These are phyloP conservation scores for Drechslera avenae DNA, from an alignment of 2,329 filamentous ascomycete genomes.

Conservation along the genomic window DNA sequence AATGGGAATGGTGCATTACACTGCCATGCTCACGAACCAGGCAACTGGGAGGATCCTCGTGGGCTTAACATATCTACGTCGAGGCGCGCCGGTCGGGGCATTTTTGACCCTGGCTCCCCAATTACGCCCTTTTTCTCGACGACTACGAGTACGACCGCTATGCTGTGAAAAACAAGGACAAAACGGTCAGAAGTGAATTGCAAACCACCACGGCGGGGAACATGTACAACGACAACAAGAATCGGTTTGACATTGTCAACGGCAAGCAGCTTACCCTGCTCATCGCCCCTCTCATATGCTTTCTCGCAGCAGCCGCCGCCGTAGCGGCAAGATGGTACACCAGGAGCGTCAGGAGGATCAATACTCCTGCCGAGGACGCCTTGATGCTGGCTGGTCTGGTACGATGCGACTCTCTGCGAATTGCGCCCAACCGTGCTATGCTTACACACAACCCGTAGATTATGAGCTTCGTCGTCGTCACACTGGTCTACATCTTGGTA, in stretches of 20 bases:
- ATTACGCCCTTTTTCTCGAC: conserved; percentile 5
- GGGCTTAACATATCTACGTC: conserved; percentile 8
- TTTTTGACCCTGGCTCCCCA: conserved; percentile 12
- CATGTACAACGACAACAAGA: not conserved
- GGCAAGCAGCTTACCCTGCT: conserved; percentile 23
- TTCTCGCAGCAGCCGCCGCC: conserved; percentile 17
- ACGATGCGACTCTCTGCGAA: not conserved
- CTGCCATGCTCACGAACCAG: conserved; percentile 10
- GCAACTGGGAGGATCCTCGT: conserved; percentile 8
- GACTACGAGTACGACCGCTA: conserved; percentile 2
- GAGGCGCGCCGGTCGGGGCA: conserved; percentile 4
- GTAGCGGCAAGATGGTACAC: conserved; percentile 28
- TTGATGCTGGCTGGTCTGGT: conserved; percentile 25
- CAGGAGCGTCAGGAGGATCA: conserved; percentile 24
- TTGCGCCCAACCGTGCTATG: not conserved
- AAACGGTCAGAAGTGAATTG: not conserved
- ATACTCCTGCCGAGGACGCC: conserved; percentile 22
- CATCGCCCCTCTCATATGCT: conserved; percentile 22
- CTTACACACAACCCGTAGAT: conserved; percentile 15
- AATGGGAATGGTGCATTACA: conserved; percentile 16
- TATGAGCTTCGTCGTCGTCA: conserved; percentile 24
- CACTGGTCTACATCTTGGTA: conserved; percentile 24
- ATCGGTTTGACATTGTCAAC: conserved; percentile 26
- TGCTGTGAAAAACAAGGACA: conserved; percentile 14
- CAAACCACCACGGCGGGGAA: conserved; percentile 17